Percentiles rank a stretch among this genome's conserved stretches.
These are phyloP conservation scores for Mentha longifolia DNA, from an alignment of 257 asterid species.

Conservation along the genomic window DNA sequence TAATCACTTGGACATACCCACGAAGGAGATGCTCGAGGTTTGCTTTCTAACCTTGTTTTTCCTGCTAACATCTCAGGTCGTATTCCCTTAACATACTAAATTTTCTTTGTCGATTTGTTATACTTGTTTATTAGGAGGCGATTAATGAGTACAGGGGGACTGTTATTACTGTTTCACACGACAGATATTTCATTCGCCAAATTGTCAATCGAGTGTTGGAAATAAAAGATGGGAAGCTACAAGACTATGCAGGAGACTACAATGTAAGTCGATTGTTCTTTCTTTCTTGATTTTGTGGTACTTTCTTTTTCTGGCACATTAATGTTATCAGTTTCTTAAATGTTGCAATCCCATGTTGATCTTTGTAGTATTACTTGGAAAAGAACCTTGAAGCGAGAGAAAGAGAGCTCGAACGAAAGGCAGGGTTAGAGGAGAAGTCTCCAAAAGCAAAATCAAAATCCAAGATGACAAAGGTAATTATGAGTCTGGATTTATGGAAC, in stretches of 20 bases:
- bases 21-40: slow-evolving; percentile 99
- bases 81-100: slow-evolving; percentile 16
- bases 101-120: slow-evolving; percentile 11
- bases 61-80: neutral
- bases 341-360: neutral
- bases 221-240: slow-evolving; percentile 77
- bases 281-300: neutral
- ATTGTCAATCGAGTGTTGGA: slow-evolving; percentile 94
- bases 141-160: slow-evolving; percentile 92
- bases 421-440: slow-evolving; percentile 86
- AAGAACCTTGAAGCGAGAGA: slow-evolving; percentile 93
- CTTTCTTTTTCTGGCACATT: neutral
- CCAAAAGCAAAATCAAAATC: slow-evolving; percentile 95
- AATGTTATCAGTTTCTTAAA: neutral
- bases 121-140: slow-evolving; percentile 63
- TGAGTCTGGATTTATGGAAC: neutral
- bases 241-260: slow-evolving; percentile 94
- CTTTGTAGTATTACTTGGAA: slow-evolving; percentile 83
- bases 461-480: slow-evolving; percentile 91
- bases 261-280: slow-evolving; percentile 52
- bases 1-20: slow-evolving; percentile 91
- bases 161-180: slow-evolving; percentile 95
- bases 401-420: slow-evolving; percentile 91
- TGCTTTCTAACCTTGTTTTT: slow-evolving; percentile 14
- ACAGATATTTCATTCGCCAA: slow-evolving; percentile 94